These are phyloP conservation scores for Uromyces viciae-fabae DNA, from an alignment of 1,284 basidiomycete species.

Conservation along the genomic window DNA sequence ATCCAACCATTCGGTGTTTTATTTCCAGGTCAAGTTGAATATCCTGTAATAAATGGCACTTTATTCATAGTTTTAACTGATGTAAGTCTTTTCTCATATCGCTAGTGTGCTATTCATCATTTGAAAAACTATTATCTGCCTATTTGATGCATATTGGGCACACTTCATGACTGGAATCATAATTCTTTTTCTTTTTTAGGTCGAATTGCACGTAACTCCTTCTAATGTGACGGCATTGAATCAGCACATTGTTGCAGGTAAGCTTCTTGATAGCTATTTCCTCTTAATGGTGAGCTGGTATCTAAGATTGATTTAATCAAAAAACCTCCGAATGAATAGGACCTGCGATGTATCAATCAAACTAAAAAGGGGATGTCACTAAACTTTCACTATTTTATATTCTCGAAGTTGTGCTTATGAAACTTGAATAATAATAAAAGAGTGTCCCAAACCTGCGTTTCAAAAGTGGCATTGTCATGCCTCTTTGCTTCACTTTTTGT, in stretches of 20 bases:
- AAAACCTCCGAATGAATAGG: too few species aligned
- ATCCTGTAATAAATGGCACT: conserved; percentile 57
- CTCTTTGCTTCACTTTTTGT: too few species aligned
- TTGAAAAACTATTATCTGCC: neutral
- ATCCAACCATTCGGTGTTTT: conserved; percentile 2
- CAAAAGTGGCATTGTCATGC: too few species aligned
- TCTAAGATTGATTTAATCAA: too few species aligned
- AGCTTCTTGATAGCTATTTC: too few species aligned
- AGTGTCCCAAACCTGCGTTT: too few species aligned
- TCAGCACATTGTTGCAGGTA: conserved; percentile 57
- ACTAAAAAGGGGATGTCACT: too few species aligned
- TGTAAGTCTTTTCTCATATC: conserved; percentile 19
- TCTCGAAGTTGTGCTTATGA: too few species aligned
- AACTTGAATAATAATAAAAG: too few species aligned
- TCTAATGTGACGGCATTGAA: conserved; percentile 63
- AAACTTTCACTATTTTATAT: too few species aligned
- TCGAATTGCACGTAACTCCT: conserved; percentile 62
- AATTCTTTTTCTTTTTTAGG: conserved; percentile 8
- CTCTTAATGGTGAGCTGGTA: too few species aligned
- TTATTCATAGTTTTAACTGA: conserved; percentile 64
- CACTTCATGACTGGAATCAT: neutral
- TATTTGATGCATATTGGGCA: neutral
- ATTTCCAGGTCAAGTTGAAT: conserved; percentile 32
- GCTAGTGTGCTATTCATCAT: neutral
- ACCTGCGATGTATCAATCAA: too few species aligned